A percentile compares a stretch with the other conserved stretches of the same genome.
phyloP scores from a whole-genome alignment of 2,329 filamentous ascomycete species.

The Conoideocrella luteorostrata region DNA sequence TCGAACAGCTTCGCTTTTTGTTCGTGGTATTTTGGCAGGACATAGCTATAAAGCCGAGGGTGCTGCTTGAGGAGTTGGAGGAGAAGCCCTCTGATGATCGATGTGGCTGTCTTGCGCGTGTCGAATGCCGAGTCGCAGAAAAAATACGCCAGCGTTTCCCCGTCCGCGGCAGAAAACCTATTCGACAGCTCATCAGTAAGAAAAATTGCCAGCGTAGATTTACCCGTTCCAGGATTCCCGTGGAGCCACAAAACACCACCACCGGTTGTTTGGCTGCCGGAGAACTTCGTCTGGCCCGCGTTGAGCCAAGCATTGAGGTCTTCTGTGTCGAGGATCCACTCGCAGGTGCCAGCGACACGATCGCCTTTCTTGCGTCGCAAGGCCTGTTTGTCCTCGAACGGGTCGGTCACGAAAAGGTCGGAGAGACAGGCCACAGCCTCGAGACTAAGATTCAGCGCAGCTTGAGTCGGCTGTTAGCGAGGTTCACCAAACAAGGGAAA shows the following conservation, averaged over 20 bases:
- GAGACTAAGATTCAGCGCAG: not conserved
- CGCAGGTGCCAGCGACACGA: slow-evolving; percentile 13
- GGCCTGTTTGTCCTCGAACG: slow-evolving; percentile 11
- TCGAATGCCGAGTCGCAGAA: slow-evolving; percentile 19
- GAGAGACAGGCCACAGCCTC: slow-evolving; percentile 12
- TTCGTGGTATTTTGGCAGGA: slow-evolving; percentile 15
- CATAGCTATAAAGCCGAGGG: slow-evolving; percentile 11
- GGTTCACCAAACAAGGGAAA: too few species aligned
- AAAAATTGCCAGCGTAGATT: too few species aligned
- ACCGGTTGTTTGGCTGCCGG: not conserved
- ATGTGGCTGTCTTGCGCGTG: slow-evolving; percentile 15
- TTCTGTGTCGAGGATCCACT: slow-evolving; percentile 15
- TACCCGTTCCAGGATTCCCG: too few species aligned
- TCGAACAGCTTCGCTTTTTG: slow-evolving; percentile 11
- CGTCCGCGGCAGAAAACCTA: slow-evolving; percentile 5
- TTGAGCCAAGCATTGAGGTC: slow-evolving; percentile 14
- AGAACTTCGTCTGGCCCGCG: not conserved
- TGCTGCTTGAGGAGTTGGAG: slow-evolving; percentile 15
- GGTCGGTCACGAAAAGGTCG: slow-evolving; percentile 15
- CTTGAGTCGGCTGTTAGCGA: not conserved
- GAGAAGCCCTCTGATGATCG: slow-evolving; percentile 18
- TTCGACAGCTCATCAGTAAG: slow-evolving; percentile 15
- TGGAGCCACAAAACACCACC: too few species aligned
- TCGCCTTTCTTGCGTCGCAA: slow-evolving; percentile 18
- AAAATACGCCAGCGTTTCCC: slow-evolving; percentile 16